Evolutionary conservation across 768 basidiomycete species (phyloP), one percentile per base, ranked within the genome.

Genomic region (Boletus barrowsii): DNA sequence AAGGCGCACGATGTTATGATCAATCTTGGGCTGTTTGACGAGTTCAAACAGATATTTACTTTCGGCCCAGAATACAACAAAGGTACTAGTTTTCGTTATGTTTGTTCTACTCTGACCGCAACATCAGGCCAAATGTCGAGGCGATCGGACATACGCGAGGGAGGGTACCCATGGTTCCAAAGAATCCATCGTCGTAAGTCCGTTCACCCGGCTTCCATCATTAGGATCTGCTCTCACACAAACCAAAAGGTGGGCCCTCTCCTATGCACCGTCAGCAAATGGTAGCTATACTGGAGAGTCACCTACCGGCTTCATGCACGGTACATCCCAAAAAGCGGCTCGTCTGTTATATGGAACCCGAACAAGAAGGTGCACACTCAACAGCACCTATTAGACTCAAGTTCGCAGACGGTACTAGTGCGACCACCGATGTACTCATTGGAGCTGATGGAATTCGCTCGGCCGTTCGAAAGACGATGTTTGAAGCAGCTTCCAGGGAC

Each of bases 361-460:
- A 59, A 11, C 43, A 53, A 40, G 53, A 43, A 7, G 41, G 54
- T 10, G 68, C 74, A 47, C 69, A 68, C 7, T 69, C 71, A n/a
- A 68, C 51, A 4, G 60, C 36, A 6, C 26, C 51, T 0, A 59
- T 59, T 13, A 41, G 13, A 15, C 56, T 64, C 2, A 24, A 48
- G 3, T 64, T 64, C 9, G 32, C 60, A 1, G 60, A 64, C 26
- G 57, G 60, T 7, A 59, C 57, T 1, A 50, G 20, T 2, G 50
- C 71, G 10, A 67, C 60, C 29, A 68, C 77, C 10, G 74, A 81
- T 47, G 57, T 80, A 15, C 71, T 80, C 6, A 56, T 80, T 43
- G 79, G 77, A 4, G 76, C 76, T 39, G 79, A 79, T 55, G 79
- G 79, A 4, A 69, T 80, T 20, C 68, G 64, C 15, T 70, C 66